Conservation (phyloP, 1,139 yeast genomes). For the Yamadazyma atmosphaerica region DNA sequence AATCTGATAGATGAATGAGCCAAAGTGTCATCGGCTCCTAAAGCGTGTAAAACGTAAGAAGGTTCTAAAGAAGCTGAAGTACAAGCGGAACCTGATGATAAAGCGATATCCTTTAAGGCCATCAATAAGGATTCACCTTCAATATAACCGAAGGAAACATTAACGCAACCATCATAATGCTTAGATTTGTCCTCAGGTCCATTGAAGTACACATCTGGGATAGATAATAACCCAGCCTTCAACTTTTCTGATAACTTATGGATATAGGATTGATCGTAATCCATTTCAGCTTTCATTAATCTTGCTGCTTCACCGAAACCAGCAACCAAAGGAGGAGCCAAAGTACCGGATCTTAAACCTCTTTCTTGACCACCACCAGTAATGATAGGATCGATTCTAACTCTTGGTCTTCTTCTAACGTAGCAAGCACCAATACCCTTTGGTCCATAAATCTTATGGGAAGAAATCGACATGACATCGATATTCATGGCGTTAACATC, state of each 20-base stretch:
- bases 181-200: slow-evolving; percentile 66
- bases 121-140: slow-evolving; percentile 97
- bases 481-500: slow-evolving; percentile 94
- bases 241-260: slow-evolving; percentile 69
- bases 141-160: slow-evolving; percentile 92
- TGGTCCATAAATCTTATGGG: slow-evolving; percentile 97
- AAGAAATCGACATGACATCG: slow-evolving; percentile 89
- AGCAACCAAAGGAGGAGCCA: slow-evolving; percentile 91
- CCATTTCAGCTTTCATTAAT: slow-evolving; percentile 71
- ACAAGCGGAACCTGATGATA: slow-evolving; percentile 98
- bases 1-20: slow-evolving; percentile 97
- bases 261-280: slow-evolving; percentile 73
- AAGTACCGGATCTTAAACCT: slow-evolving; percentile 94
- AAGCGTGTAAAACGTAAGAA: slow-evolving; percentile 90
- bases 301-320: slow-evolving; percentile 99
- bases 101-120: slow-evolving; percentile 97
- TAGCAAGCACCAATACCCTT: slow-evolving; percentile 96
- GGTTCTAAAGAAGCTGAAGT: slow-evolving; percentile 98
- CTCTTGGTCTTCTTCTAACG: slow-evolving; percentile 97
- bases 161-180: slow-evolving; percentile 90
- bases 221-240: slow-evolving; percentile 67
- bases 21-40: slow-evolving; percentile 97
- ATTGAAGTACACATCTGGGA: slow-evolving; percentile 87
- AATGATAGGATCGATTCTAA: slow-evolving; percentile 89
- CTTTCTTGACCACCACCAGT: slow-evolving; percentile 99